Base-by-base conservation (phyloP, 1,284 basidiomycete species). In the Paramarasmius palmivorus region DNA sequence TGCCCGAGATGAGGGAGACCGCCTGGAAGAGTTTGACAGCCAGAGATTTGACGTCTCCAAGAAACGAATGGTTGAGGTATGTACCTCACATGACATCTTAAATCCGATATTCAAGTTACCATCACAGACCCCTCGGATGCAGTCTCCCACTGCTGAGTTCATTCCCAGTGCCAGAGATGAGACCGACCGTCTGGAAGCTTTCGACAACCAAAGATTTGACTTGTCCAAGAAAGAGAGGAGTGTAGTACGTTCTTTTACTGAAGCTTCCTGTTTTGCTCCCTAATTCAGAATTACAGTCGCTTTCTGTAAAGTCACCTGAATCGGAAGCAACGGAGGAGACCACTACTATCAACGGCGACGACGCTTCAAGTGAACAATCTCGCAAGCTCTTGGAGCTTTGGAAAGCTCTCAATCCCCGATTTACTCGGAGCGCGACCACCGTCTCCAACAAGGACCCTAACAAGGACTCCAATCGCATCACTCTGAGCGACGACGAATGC, bases 191-290 rank as follows among this genome's bases (percentile, higher is more conserved):
- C 25, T 46, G 25, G 44, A 32, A 2, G 14, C 44, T n/a, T 29
- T 46, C 32, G 44, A 46, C 25, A 29, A 23, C 14, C 44, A 46
- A 32, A 46, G 44, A 46, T 46, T 46, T 46, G 25, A 46, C 15
- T 29, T 46, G 8, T 46, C 44, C 1, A 46, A 46, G 19, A 46
- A 46, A 32, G 44, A 32, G 26, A n/a, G 19, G 17, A 10, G 25
- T 46, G 12, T 23, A 10, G 40, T 41, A 32, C 3, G 44, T 29
- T 15, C n/a, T 14, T n/a, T n/a, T n/a, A n/a, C n/a, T n/a, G n/a
- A n/a, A n/a, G 17, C 8, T 26, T 23, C 15, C 25, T 25, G 20
- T 25, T 44, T 22, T 22, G 15, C 7, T 20, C 10, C 25, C n/a
- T 7, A 22, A 6, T 19, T 15, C 2, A 44, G 12, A 5, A 7